Evolutionary conservation across 371 early-diverging fungal genomes (phyloP), one percentile per base, ranked within the genome.

Genomic region (Batkoa obscura): DNA sequence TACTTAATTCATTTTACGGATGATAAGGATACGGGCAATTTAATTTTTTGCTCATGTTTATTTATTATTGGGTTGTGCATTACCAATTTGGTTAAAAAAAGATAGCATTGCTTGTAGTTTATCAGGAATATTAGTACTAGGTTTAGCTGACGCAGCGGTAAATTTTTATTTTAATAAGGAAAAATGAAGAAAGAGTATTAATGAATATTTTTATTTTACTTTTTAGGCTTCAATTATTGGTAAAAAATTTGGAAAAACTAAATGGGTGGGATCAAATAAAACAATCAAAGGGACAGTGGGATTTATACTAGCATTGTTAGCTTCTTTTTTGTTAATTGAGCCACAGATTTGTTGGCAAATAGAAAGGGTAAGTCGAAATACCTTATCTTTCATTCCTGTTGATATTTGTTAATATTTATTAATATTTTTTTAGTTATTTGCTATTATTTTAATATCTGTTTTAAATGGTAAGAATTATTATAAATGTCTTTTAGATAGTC

Each of bases 41-140:
- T 82, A 32, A 83, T 94, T n/a, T 65, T n/a, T 92, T 6, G 81
- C 87, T 33, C 95, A 94, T 60, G 66, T 93, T 36, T 91, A 90
- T 59, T 67, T 94, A 17, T 62, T 94, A 12, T 41, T 88, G 13
- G 95, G 95, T 0, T 93, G 95, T 64, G 91, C 92, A 8, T 64
- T 77, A 4, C 88, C 92, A 0, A 82, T 92, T 15, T 94, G 92
- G 92, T 13, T 57, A 15, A 76, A 74, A 59, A 80, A 69, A 72
- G 23, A 23, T 23, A 23, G 23, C 23, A 23, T 68, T 37, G 41
- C 43, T 43, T 39, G 49, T 32, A 47, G 84, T 8, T 39, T 55
- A 36, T 39, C 83, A 6, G 94, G 94, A 4, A 79, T 92, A 36
- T 64, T 92, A 50, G 68, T 84, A 0, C 66, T 94, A 34, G 94